phyloP scores from a whole-genome alignment of 192 early-diverging fungal genomes.

The Backusella liffmaniae region DNA sequence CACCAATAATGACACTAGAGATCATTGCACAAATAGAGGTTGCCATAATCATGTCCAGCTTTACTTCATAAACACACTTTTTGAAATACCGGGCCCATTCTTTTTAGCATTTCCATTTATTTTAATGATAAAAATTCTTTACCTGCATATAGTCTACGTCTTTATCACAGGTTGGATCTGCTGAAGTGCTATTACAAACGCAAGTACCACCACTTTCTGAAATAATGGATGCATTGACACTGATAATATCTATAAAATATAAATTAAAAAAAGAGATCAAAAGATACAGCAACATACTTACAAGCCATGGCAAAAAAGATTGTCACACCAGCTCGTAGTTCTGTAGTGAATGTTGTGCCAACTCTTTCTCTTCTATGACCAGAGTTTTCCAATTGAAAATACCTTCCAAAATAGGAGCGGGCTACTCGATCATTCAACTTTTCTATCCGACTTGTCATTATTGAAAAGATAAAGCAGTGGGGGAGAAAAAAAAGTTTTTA shows the following conservation, averaged over 20 bases:
- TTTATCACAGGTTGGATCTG: constrained; percentile 52
- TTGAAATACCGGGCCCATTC: background rate
- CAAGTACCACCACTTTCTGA: constrained; percentile 71
- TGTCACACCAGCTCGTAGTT: constrained; percentile 60
- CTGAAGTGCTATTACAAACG: constrained; percentile 51
- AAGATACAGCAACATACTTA: constrained; percentile 16
- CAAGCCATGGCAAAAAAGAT: constrained; percentile 49
- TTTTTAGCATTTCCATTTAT: no score
- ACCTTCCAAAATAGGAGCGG: constrained; percentile 51
- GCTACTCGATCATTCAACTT: constrained; percentile 56
- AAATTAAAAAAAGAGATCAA: constrained; percentile 4
- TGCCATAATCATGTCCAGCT: constrained; percentile 71
- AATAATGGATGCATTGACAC: constrained; percentile 72
- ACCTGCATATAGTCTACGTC: constrained; percentile 54
- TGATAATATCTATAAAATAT: constrained; percentile 18
- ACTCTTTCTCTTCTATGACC: constrained; percentile 52
- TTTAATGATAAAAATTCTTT: background rate
- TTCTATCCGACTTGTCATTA: constrained; percentile 45
- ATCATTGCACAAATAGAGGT: constrained; percentile 66
- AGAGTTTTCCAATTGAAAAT: constrained; percentile 62
- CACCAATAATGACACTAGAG: constrained; percentile 60
- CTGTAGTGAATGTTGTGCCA: constrained; percentile 61
- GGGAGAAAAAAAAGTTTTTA: background rate
- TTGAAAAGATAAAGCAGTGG: background rate
- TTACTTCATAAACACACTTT: constrained; percentile 55